Evolutionary conservation across 148 eudicot genomes (phyloP).

Genomic region (Rhododendron vialii): DNA sequence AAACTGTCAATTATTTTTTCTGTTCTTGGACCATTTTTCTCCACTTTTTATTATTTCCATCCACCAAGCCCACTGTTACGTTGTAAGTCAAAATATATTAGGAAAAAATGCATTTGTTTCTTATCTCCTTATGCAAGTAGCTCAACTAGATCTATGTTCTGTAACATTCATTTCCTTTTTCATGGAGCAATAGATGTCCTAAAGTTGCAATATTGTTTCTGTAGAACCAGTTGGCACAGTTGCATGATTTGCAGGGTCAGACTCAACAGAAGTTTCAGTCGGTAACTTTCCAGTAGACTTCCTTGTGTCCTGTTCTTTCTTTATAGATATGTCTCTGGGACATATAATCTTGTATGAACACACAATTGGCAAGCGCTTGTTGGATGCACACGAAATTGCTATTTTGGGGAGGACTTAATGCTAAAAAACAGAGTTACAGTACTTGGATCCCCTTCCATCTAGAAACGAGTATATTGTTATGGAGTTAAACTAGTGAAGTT

Average conservation of each 20-base stretch:
- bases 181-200: not conserved
- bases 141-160: slow-evolving; percentile 6
- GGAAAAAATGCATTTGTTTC: not conserved
- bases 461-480: not conserved
- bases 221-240: slow-evolving; percentile 63
- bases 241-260: slow-evolving; percentile 69
- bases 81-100: not conserved
- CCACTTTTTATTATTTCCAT: no score
- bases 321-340: not conserved
- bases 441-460: not conserved
- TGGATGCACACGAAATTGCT: not conserved
- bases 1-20: not conserved
- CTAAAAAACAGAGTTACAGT: not conserved
- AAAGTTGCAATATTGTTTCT: slow-evolving; percentile 1
- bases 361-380: not conserved
- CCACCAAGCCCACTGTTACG: not conserved
- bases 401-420: not conserved
- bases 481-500: not conserved
- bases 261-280: slow-evolving; percentile 60
- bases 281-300: slow-evolving; percentile 27
- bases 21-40: not conserved
- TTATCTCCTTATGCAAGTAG: not conserved
- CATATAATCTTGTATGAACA: not conserved
- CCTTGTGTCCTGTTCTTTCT: not conserved
- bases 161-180: not conserved